phyloP scores from a whole-genome alignment of 129 eudicot species.

The Solidago caesia region DNA sequence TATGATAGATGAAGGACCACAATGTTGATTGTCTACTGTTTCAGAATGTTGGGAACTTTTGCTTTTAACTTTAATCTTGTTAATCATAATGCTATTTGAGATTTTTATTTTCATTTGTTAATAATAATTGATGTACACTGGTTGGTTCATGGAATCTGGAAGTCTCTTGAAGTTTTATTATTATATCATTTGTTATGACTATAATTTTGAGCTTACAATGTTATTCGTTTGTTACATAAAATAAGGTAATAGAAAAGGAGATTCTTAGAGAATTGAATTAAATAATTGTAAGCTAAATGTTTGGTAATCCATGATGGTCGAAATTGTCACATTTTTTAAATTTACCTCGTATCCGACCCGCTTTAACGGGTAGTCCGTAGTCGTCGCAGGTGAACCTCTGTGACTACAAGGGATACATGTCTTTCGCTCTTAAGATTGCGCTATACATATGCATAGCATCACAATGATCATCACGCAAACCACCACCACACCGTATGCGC shows the following conservation, averaged over 20 bases:
- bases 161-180: neutral
- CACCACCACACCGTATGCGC: too few relatives aligned
- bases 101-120: neutral
- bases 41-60: conserved; percentile 32
- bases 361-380: too few relatives aligned
- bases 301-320: neutral
- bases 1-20: conserved; percentile 20
- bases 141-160: conserved; percentile 23
- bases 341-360: too few relatives aligned
- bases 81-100: conserved; percentile 15
- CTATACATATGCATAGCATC: too few relatives aligned
- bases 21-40: conserved; percentile 10
- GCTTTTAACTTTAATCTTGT: conserved; percentile 23
- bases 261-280: neutral
- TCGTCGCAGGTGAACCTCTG: too few relatives aligned
- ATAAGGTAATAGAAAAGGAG: neutral
- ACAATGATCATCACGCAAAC: too few relatives aligned
- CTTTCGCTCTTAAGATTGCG: too few relatives aligned
- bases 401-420: too few relatives aligned
- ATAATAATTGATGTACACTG: conserved; percentile 26
- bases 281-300: too few relatives aligned
- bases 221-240: neutral
- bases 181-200: neutral
- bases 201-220: neutral
- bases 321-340: neutral